phyloP scores from a whole-genome alignment of 2,329 filamentous ascomycete genomes.

The Stachybotrys echinatus region DNA sequence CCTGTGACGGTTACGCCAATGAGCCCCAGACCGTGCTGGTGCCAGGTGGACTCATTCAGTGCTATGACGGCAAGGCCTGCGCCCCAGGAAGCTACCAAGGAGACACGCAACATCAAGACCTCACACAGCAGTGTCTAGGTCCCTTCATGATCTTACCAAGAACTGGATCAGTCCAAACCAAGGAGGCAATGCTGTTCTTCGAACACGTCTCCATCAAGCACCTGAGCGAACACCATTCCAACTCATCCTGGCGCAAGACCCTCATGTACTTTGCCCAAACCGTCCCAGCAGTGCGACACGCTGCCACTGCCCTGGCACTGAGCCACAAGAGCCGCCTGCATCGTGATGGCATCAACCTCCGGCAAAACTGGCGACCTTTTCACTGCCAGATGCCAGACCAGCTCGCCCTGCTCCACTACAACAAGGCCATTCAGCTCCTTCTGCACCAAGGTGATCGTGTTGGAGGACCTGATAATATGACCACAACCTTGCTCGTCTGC shows the following conservation, averaged over 20 bases:
- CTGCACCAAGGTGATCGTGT: slow-evolving; percentile 15
- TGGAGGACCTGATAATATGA: slow-evolving; percentile 16
- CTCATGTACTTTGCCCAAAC: slow-evolving; percentile 30
- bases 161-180: slow-evolving; percentile 12
- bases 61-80: slow-evolving; percentile 1
- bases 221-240: slow-evolving; percentile 23
- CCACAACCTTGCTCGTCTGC: slow-evolving; percentile 28
- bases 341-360: slow-evolving; percentile 5
- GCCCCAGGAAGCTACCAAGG: background rate
- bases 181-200: slow-evolving; percentile 24
- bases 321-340: slow-evolving; percentile 19
- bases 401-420: slow-evolving; percentile 19
- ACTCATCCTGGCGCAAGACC: slow-evolving; percentile 23
- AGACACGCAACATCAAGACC: background rate
- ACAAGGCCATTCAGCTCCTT: slow-evolving; percentile 21
- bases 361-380: background rate
- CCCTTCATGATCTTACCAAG: slow-evolving; percentile 16
- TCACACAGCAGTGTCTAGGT: slow-evolving; percentile 8
- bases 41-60: background rate
- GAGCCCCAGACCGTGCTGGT: slow-evolving; percentile 1
- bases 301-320: slow-evolving; percentile 23
- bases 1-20: slow-evolving; percentile 28
- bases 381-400: slow-evolving; percentile 8
- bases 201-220: slow-evolving; percentile 18
- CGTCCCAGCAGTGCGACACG: slow-evolving; percentile 26